Evolutionary conservation across 2,329 filamentous ascomycete species (phyloP).

Genomic region (Penicillium sp.): DNA sequence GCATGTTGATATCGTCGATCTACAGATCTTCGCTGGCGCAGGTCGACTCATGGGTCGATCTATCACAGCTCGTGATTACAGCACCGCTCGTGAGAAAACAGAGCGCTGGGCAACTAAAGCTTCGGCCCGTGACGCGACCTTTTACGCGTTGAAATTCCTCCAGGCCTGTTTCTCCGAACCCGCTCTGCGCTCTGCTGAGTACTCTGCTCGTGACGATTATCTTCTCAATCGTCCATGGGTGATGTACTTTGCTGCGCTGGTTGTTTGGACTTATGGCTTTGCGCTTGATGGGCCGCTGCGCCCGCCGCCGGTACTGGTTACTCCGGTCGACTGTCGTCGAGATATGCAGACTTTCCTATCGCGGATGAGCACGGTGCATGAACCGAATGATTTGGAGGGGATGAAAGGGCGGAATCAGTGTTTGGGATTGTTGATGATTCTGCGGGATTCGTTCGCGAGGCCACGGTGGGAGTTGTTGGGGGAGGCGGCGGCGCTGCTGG

Average conservation of each 20-base stretch:
- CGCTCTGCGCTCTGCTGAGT: slow-evolving; percentile 50
- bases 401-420: slow-evolving; percentile 81
- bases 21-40: slow-evolving; percentile 91
- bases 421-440: slow-evolving; percentile 76
- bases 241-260: slow-evolving; percentile 86
- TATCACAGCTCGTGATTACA: slow-evolving; percentile 81
- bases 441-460: slow-evolving; percentile 79
- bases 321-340: slow-evolving; percentile 67
- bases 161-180: slow-evolving; percentile 71
- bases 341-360: slow-evolving; percentile 82
- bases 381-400: slow-evolving; percentile 76
- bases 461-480: slow-evolving; percentile 91
- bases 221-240: slow-evolving; percentile 94
- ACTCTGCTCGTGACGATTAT: slow-evolving; percentile 85
- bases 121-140: slow-evolving; percentile 85
- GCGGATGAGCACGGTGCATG: slow-evolving; percentile 70
- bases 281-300: slow-evolving; percentile 80
- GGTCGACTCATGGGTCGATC: slow-evolving; percentile 81
- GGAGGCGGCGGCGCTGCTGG: slow-evolving; percentile 79
- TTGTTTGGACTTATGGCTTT: slow-evolving; percentile 95
- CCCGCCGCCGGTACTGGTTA: slow-evolving; percentile 56
- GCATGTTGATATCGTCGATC: slow-evolving; percentile 96
- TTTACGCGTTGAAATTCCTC: slow-evolving; percentile 88
- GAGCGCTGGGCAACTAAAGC: slow-evolving; percentile 88
- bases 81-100: slow-evolving; percentile 75